Evolutionary conservation across 805 yeast species (phyloP), one percentile per base, ranked within the genome.

Genomic region (Candida piceae): DNA sequence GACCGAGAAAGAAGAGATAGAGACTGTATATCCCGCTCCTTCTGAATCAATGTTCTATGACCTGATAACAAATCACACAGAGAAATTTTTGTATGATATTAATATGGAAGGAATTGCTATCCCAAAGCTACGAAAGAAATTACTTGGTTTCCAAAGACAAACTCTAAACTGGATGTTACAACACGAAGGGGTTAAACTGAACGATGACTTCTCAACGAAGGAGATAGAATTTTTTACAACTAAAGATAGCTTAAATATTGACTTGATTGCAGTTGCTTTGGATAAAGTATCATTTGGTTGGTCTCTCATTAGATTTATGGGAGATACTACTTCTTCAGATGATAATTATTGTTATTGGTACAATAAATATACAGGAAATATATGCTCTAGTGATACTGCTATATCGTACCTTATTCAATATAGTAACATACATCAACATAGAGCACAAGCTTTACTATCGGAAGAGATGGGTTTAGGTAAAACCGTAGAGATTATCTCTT

Each of bases 401-500:
- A 33, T 59, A 3, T 34, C 52, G 4, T 63, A 52, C 34, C 38
- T 65, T 7, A 13, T 26, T 3, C 19, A 41, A 2, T 31, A 21
- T 0, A 36, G 48, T 1, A 34, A 35, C 13, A 18, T 31, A 4
- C 37, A 32, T 8, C 47, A 50, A 7, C 16, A 10, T 3, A 50
- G 53, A 3, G 79, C 74, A 0, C 67, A 70, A 34, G 96, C 94
- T 0, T 62, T 93, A 7, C 58, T 93, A 23, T 83, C 93, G 1
- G 98, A 90, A 52, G 98, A 93, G 58, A 93, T 93, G 98, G 98
- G 98, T 0, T 69, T 93, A 7, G 98, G 98, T 0, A 93, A 93
- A 53, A 90, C 98, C 0, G 78, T 93, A 4, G 98, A 93, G 55
- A 67, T 88, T 11, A 66, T 85, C 2, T 67, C 95, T 0, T 62